These are phyloP conservation scores for Lachnellula occidentalis DNA, from an alignment of 2,329 filamentous ascomycete species.

Conservation along the genomic window DNA sequence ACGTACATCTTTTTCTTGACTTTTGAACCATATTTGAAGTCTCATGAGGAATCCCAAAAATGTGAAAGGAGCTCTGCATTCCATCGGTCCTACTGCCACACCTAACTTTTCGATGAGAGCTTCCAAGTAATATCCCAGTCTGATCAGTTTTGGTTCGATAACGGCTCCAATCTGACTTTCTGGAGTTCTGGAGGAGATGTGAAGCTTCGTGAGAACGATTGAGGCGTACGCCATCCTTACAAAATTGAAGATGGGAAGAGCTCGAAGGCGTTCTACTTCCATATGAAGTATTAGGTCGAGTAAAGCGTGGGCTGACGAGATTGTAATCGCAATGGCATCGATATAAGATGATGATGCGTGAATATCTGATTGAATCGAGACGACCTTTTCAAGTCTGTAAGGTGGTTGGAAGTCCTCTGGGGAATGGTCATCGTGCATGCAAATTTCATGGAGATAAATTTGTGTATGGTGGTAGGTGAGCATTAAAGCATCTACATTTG, in stretches of 20 bases:
- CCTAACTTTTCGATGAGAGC: slow-evolving; percentile 62
- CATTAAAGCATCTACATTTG: slow-evolving; percentile 11
- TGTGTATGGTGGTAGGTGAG: slow-evolving; percentile 44
- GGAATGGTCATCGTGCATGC: slow-evolving; percentile 48
- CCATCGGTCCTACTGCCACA: slow-evolving; percentile 53
- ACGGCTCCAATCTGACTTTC: slow-evolving; percentile 59
- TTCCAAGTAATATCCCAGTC: slow-evolving; percentile 58
- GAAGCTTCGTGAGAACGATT: slow-evolving; percentile 51
- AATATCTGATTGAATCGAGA: slow-evolving; percentile 15
- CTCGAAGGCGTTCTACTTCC: slow-evolving; percentile 37
- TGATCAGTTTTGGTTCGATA: slow-evolving; percentile 58
- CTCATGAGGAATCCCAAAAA: slow-evolving; percentile 63
- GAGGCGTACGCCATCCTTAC: slow-evolving; percentile 47
- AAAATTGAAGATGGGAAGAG: slow-evolving; percentile 42
- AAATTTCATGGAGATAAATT: slow-evolving; percentile 52
- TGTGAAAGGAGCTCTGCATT: slow-evolving; percentile 59
- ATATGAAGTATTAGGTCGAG: slow-evolving; percentile 44
- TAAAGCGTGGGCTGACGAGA: slow-evolving; percentile 44
- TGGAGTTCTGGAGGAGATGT: slow-evolving; percentile 52
- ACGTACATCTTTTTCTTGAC: slow-evolving; percentile 37
- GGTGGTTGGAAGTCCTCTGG: slow-evolving; percentile 40
- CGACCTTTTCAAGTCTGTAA: slow-evolving; percentile 20
- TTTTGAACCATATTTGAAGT: slow-evolving; percentile 59
- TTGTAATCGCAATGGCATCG: slow-evolving; percentile 43
- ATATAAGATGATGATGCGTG: slow-evolving; percentile 39